These are phyloP conservation scores for Tremella fuciformis DNA, from an alignment of 768 basidiomycete genomes.

Conservation along the genomic window DNA sequence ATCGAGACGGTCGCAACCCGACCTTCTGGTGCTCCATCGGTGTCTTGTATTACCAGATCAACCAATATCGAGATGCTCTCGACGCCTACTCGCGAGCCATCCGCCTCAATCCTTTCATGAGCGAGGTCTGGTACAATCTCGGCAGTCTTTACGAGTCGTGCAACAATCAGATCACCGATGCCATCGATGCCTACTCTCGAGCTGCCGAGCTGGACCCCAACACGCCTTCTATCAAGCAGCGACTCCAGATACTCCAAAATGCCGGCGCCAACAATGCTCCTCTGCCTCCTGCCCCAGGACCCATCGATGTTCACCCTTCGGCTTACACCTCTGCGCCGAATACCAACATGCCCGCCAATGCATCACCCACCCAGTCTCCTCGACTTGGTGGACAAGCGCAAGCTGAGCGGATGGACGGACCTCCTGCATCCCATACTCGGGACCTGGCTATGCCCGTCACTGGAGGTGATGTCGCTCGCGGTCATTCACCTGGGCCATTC, in stretches of 20 bases:
- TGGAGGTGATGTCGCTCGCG: constrained; percentile 26
- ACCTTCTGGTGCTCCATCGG: constrained; percentile 99
- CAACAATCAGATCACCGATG: constrained; percentile 98
- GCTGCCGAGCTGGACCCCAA: constrained; percentile 88
- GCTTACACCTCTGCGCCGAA: constrained; percentile 60
- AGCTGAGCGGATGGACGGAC: constrained; percentile 15
- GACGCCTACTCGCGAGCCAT: constrained; percentile 99
- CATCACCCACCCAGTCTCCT: constrained; percentile 36
- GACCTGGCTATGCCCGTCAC: constrained; percentile 43
- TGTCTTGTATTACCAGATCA: constrained; percentile 98
- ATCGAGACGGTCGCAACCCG: constrained; percentile 96
- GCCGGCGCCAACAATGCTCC: constrained; percentile 72
- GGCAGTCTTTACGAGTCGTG: constrained; percentile 96
- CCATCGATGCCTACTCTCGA: constrained; percentile 95
- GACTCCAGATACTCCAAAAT: constrained; percentile 71
- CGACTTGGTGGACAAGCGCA: constrained; percentile 9
- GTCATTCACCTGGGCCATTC: constrained; percentile 45
- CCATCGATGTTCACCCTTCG: constrained; percentile 93
- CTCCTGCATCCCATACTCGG: constrained; percentile 26
- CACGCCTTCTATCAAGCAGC: constrained; percentile 76
- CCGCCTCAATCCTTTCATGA: constrained; percentile 96
- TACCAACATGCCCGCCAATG: constrained; percentile 20
- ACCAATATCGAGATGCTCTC: constrained; percentile 96
- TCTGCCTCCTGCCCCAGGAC: constrained; percentile 79
- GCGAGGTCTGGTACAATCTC: constrained; percentile 92